Conservation (phyloP, 768 basidiomycete genomes). For the Cystofilobasidium bisporidii region DNA sequence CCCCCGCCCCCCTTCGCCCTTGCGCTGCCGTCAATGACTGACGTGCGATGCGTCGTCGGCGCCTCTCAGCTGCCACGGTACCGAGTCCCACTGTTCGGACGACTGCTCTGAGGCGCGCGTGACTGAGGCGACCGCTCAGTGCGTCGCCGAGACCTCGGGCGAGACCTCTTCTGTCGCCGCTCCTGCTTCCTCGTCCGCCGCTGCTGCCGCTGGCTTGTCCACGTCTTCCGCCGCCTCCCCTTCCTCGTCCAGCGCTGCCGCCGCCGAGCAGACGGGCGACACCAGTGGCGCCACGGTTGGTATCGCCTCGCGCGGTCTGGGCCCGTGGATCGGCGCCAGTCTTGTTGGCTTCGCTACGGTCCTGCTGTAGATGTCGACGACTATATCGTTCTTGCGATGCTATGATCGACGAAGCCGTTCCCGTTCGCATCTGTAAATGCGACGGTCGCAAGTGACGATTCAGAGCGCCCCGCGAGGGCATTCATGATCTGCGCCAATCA, state of each 20-base stretch:
- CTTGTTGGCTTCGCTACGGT: neutral
- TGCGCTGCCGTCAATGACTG: neutral
- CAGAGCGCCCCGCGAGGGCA: too few species aligned
- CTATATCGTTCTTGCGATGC: too few species aligned
- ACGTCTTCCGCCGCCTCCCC: neutral
- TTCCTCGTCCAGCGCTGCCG: neutral
- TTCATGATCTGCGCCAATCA: too few species aligned
- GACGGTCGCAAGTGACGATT: too few species aligned
- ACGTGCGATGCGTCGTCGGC: neutral
- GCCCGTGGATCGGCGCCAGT: neutral
- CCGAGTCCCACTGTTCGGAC: neutral
- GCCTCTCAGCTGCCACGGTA: constrained; percentile 3
- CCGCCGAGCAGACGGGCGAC: neutral
- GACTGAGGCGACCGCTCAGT: neutral
- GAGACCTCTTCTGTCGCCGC: neutral
- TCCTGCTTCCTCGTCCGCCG: neutral
- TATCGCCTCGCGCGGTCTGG: too few species aligned
- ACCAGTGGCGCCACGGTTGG: neutral
- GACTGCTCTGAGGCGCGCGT: neutral
- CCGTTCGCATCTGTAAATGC: too few species aligned
- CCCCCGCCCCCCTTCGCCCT: too few species aligned
- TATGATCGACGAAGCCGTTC: too few species aligned
- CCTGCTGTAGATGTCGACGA: neutral
- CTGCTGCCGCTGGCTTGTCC: neutral
- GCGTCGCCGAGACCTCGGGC: neutral